phyloP scores from a whole-genome alignment of 2,329 filamentous ascomycete species.

The Cucurbitaria berberidis region DNA sequence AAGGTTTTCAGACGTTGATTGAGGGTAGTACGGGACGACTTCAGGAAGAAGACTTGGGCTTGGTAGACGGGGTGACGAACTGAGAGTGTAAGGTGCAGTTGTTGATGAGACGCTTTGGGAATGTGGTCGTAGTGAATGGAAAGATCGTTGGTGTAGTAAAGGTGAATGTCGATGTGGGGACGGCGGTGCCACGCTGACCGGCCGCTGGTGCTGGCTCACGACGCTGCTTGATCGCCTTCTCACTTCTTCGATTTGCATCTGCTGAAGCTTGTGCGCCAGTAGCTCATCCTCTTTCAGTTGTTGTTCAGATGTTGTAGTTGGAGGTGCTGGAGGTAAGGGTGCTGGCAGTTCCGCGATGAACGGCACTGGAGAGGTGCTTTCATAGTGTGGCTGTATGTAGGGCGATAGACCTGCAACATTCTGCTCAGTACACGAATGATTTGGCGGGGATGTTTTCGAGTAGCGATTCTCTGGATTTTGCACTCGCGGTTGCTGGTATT shows the following conservation, averaged over 20 bases:
- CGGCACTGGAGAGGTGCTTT: conserved; percentile 5
- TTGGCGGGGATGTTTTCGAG: conserved; percentile 10
- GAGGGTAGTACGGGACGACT: conserved; percentile 9
- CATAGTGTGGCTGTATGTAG: conserved; percentile 33
- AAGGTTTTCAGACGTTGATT: conserved; percentile 10
- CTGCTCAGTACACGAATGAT: conserved; percentile 4
- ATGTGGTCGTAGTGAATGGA: conserved; percentile 13
- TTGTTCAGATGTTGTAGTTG: conserved; percentile 33
- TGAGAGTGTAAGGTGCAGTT: conserved; percentile 20
- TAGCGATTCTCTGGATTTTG: conserved; percentile 13
- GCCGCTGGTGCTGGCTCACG: conserved; percentile 19
- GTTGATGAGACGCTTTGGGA: conserved; percentile 22
- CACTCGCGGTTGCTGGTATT: conserved; percentile 12
- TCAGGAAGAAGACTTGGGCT: conserved; percentile 23
- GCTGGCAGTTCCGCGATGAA: conserved; percentile 39
- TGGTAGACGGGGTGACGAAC: conserved; percentile 1
- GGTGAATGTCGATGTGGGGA: conserved; percentile 12
- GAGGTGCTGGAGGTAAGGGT: conserved; percentile 32
- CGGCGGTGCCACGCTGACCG: conserved; percentile 16
- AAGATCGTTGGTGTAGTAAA: conserved; percentile 18
- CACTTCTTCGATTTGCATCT: conserved; percentile 36
- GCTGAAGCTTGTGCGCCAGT: conserved; percentile 35
- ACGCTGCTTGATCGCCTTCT: conserved; percentile 28
- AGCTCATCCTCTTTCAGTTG: conserved; percentile 41
- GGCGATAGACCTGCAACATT: conserved; percentile 6